Base-by-base conservation (phyloP, 441 rosid genomes). In the Erodium texanum region DNA sequence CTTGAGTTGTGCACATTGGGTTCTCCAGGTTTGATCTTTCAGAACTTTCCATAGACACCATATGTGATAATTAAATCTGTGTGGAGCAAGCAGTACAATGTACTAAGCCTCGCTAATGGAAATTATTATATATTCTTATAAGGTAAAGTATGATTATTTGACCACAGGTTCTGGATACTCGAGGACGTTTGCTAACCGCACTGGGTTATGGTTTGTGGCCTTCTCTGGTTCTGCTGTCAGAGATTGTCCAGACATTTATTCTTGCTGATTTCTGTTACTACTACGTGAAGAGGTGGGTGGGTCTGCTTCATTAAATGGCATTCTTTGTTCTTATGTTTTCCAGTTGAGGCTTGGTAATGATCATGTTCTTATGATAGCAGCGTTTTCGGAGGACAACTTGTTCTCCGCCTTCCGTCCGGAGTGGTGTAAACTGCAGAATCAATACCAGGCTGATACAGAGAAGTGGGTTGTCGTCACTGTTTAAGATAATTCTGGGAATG, bases 1-100 rank as follows among this genome's bases (percentile, higher is more conserved):
- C 80, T 82, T 94, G 76, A 90, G 97, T 80, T 94, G 99, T 75
- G 99, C 99, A 34, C 99, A 94, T 73, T 94, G 99, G 99, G 98
- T 94, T 79, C 90, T 94, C 76, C 99, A 94, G 97, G 99, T 94
- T 77, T 72, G 84, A 65, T 77, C 74, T 71, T 56, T 20, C 18
- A 66, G 23, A 43, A 22, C 43, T 38, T 65, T 74, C 68, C 24
- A 72, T 27, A 5, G 27, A 36, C 34, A 24, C 24, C 32, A n/a
- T n/a, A n/a, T n/a, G n/a, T n/a, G n/a, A n/a, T n/a, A n/a, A n/a
- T n/a, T n/a, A n/a, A n/a, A n/a, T n/a, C n/a, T n/a, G n/a, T n/a
- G n/a, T n/a, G n/a, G n/a, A n/a, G n/a, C n/a, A n/a, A n/a, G n/a
- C n/a, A n/a, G n/a, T n/a, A n/a, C n/a, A n/a, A n/a, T n/a, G n/a